These are phyloP conservation scores for Aureobasidium sp. DNA, from an alignment of 2,329 filamentous ascomycete genomes.

Conservation along the genomic window DNA sequence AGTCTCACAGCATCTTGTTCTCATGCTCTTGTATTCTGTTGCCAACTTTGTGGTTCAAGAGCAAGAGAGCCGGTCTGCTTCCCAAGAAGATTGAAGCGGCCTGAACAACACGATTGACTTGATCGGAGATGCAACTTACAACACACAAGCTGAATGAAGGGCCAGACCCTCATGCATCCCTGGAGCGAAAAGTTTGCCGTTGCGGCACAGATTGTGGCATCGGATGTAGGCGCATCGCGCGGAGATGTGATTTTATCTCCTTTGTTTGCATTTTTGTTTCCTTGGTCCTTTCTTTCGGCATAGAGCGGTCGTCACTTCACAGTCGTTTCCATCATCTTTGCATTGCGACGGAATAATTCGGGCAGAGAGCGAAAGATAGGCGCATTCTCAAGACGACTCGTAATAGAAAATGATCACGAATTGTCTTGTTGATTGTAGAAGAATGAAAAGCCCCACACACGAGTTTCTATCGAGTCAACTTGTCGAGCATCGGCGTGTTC, in stretches of 20 bases:
- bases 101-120: not conserved
- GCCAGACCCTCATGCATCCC: not conserved
- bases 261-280: constrained; percentile 7
- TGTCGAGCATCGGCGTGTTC: not conserved
- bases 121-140: not conserved
- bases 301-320: not conserved
- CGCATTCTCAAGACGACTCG: not conserved
- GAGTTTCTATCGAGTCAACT: constrained; percentile 8
- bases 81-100: constrained; percentile 3
- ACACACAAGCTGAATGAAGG: not conserved
- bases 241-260: not conserved
- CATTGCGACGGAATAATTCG: not conserved
- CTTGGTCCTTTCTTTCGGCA: not conserved
- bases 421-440: not conserved
- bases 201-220: not conserved
- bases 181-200: not conserved
- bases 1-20: constrained; percentile 35
- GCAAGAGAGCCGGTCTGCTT: constrained; percentile 33
- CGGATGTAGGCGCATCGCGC: constrained; percentile 4
- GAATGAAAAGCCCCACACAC: not conserved
- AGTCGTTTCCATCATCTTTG: not conserved
- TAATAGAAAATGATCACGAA: constrained; percentile 7
- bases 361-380: not conserved
- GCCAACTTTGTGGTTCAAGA: constrained; percentile 43
- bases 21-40: constrained; percentile 37